phyloP scores from a whole-genome alignment of 73 alveolate species.

The Tetrahymena elliotti region DNA sequence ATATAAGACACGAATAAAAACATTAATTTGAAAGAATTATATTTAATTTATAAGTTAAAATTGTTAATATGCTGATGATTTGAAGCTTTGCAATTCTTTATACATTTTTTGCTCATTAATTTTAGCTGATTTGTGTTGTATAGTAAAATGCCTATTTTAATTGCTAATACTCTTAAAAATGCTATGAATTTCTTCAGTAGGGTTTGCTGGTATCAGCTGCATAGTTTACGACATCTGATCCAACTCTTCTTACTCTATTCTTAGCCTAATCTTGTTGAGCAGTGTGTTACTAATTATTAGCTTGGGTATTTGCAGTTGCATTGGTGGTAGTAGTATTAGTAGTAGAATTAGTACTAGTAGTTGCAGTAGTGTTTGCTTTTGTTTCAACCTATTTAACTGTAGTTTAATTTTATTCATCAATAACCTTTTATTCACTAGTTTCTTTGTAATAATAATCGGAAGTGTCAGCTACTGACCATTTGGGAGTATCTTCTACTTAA shows the following conservation, averaged over 20 bases:
- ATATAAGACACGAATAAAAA: background rate
- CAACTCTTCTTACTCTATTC: background rate
- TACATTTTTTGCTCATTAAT: background rate
- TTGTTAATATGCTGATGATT: no score
- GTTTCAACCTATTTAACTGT: background rate
- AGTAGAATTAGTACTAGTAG: background rate
- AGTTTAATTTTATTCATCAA: background rate
- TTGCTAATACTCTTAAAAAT: no score
- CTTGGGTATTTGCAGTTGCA: background rate
- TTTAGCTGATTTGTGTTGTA: background rate
- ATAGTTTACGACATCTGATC: background rate
- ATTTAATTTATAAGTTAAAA: no score
- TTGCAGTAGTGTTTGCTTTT: background rate
- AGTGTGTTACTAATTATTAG: background rate
- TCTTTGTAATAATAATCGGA: background rate
- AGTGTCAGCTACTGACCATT: background rate
- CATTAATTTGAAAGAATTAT: background rate
- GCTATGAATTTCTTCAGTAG: background rate
- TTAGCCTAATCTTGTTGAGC: background rate
- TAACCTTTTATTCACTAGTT: background rate
- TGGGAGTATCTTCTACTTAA: background rate
- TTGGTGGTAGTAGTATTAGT: background rate
- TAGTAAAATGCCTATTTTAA: background rate
- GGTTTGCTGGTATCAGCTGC: background rate
- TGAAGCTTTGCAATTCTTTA: background rate